Base-by-base conservation (phyloP, 371 early-diverging fungal genomes). In the Lichtheimia ramosa region DNA sequence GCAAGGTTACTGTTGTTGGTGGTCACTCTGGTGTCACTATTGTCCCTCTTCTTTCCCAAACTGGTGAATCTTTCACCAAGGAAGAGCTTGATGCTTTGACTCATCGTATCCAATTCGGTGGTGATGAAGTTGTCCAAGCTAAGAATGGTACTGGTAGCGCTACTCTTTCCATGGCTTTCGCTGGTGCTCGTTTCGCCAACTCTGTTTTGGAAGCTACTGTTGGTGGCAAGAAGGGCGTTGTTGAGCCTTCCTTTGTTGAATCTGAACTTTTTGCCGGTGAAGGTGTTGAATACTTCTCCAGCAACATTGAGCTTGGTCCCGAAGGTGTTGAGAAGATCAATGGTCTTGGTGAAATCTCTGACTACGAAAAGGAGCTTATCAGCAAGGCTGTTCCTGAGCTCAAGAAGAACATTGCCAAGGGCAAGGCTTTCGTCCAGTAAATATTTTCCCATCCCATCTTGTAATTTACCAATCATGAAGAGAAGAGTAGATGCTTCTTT, bases 81-180 rank as follows among this genome's bases (percentile, higher is more conserved):
- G 96, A 91, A 71, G 94, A 99, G 84, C 82, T 88, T 59, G 94
- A 94, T 65, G 88, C 90, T 28, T 86, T 99, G 71, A 95, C 95
- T 68, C 83, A 98, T 79, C 95, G 99, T 75, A 95, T 97, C 75
- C 99, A 99, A 85, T 98, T 90, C 77, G 98, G 99, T 77, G 99
- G 99, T 79, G 99, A 99, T 77, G 99, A 99, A 84, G 99, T 99
- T 56, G 98, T 99, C 82, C 86, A 97, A 88, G 99, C 99, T 77
- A 99, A 99, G 92, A 88, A 95, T 78, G 99, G 99, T 64, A 86
- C 93, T 59, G 99, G 99, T 58, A 95, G 94, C 58, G 98, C 99
- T 59, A 99, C 99, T 56, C 89, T 99, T 54, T 95, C 96, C 63
- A 97, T 99, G 99, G 99, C 99, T 24, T 96, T 83, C 65, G 98